These are phyloP conservation scores for Mucor ambiguus DNA, from an alignment of 371 early-diverging fungal genomes.

Conservation along the genomic window DNA sequence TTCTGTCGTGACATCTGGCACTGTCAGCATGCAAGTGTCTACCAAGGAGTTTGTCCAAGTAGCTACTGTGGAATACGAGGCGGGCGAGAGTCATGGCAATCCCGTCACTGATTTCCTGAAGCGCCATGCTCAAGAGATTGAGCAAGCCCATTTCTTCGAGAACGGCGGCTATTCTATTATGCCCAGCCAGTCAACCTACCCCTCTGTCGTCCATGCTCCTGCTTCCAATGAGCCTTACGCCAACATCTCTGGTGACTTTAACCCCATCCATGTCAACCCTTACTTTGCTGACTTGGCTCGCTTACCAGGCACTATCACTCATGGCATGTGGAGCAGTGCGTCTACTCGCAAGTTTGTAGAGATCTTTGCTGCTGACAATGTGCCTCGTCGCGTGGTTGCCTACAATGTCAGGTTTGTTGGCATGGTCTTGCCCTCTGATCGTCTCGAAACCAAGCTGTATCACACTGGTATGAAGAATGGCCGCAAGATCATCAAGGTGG, in stretches of 20 bases:
- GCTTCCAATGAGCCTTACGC: slow-evolving; percentile 89
- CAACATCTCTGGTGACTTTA: slow-evolving; percentile 87
- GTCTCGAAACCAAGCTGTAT: slow-evolving; percentile 84
- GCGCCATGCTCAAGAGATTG: slow-evolving; percentile 79
- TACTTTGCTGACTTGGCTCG: slow-evolving; percentile 93
- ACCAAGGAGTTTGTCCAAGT: slow-evolving; percentile 84
- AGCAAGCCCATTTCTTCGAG: slow-evolving; percentile 80
- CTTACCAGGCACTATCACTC: slow-evolving; percentile 95
- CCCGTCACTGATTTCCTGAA: slow-evolving; percentile 84
- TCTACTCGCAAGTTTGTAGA: slow-evolving; percentile 96
- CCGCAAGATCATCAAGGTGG: slow-evolving; percentile 92
- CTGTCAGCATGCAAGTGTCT: slow-evolving; percentile 82
- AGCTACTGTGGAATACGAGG: slow-evolving; percentile 80
- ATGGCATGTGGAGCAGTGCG: slow-evolving; percentile 98
- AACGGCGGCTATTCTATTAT: slow-evolving; percentile 93
- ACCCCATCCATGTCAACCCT: slow-evolving; percentile 96
- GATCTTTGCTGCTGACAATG: slow-evolving; percentile 93
- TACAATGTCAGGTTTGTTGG: slow-evolving; percentile 83
- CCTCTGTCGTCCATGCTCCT: slow-evolving; percentile 82
- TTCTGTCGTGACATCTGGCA: slow-evolving; percentile 76
- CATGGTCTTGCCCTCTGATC: slow-evolving; percentile 89
- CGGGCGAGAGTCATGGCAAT: slow-evolving; percentile 78
- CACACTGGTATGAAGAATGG: slow-evolving; percentile 98
- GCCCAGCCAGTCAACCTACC: slow-evolving; percentile 82
- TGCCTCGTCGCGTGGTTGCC: slow-evolving; percentile 84